Evolutionary conservation across 1,284 basidiomycete species (phyloP).

Genomic region (Pseudozyma thailandica): DNA sequence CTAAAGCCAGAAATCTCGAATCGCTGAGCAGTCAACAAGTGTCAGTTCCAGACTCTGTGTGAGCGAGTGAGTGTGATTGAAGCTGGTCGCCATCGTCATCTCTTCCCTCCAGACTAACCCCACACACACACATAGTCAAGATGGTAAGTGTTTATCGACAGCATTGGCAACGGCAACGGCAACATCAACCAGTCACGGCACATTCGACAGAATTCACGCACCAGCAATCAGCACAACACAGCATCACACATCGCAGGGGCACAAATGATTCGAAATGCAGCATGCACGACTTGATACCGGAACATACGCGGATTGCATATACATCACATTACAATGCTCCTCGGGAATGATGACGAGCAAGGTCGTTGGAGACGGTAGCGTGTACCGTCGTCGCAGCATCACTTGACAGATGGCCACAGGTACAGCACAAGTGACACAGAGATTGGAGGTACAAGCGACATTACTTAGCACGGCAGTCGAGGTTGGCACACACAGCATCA

Average conservation of each 20-base stretch:
- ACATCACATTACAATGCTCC: too few relatives aligned
- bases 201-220: slow-evolving; percentile 2
- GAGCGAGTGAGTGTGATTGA: slow-evolving; percentile 13
- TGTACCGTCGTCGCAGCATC: too few relatives aligned
- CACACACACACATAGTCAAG: slow-evolving; percentile 50
- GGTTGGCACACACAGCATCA: too few relatives aligned
- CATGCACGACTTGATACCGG: too few relatives aligned
- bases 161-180: slow-evolving; percentile 9
- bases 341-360: too few relatives aligned
- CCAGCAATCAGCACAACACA: neutral
- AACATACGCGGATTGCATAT: too few relatives aligned
- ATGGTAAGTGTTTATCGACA: slow-evolving; percentile 40
- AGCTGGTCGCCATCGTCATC: slow-evolving; percentile 26
- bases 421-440: too few relatives aligned
- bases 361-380: too few relatives aligned
- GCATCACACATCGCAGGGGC: neutral
- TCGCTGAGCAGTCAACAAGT: neutral
- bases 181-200: slow-evolving; percentile 14
- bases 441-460: too few relatives aligned
- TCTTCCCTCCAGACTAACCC: slow-evolving; percentile 43
- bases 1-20: slow-evolving; percentile 1
- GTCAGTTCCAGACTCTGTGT: neutral
- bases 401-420: too few relatives aligned
- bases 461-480: too few relatives aligned
- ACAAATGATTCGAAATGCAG: neutral